Base-by-base conservation (phyloP, 2,329 filamentous ascomycete species). In the Fusarium kyushuense region DNA sequence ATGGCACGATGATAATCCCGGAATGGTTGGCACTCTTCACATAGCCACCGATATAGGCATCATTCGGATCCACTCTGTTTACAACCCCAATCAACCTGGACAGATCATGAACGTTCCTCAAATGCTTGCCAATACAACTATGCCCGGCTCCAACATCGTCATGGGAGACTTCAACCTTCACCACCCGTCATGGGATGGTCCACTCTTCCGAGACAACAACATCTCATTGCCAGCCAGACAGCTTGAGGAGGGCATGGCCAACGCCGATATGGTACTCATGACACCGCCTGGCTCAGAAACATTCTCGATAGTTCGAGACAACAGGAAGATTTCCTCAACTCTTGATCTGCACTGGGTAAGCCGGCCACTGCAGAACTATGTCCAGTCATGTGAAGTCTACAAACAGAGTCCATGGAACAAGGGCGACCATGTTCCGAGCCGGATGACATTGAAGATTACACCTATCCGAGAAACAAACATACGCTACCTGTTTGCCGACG, bases 161-260 rank as follows among this genome's bases (percentile, higher is more conserved):
- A 38, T 63, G 36, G 53, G 62, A 4, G 54, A 63, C 19, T 63
- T 58, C 38, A 65, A 65, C 12, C 23, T 63, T 4, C 43, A 54
- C 13, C 27, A 65, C 14, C 2, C 14, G 3, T n/a, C 21, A 6
- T 65, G 62, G 58, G 21, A 25, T 17, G 62, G 54, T 12, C 2
- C 2, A 3, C 14, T 43, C 0, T 36, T 10, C 4, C 16, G 47
- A 11, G 23, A 17, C 10, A 23, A 3, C 7, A 19, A 19, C 5
- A 11, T 14, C 23, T 36, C 11, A 23, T 2, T 17, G 17, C 27
- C 17, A 21, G 43, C 43, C n/a, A 19, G 11, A 16, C 12, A 5
- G 5, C 13, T 47, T 4, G 13, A n/a, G 7, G 8, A 32, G 14
- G 27, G n/a, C 5, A 47, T 47, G 43, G 12, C n/a, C 12, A 13